phyloP scores from a whole-genome alignment of 164 flowering plant species.

The Tetrastigma voinierianum region DNA sequence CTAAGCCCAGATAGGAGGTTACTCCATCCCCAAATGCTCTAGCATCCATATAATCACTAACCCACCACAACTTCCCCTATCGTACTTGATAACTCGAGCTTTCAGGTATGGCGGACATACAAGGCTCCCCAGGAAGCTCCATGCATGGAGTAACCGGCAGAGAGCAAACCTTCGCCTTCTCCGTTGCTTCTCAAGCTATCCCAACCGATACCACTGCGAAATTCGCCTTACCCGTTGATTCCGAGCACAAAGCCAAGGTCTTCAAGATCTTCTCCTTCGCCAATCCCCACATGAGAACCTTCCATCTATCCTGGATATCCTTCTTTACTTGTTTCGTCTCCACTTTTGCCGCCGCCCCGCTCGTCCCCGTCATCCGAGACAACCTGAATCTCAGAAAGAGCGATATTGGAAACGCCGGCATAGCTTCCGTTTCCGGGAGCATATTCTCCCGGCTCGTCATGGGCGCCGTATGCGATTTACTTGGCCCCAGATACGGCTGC shows the following conservation, averaged over 20 bases:
- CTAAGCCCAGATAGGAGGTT: too few relatives aligned
- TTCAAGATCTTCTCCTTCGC: slow-evolving; percentile 16
- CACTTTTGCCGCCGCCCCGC: slow-evolving; percentile 22
- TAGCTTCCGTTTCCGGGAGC: slow-evolving; percentile 22
- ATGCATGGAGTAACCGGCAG: slow-evolving; percentile 36
- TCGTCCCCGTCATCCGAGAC: slow-evolving; percentile 22
- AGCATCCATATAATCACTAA: too few relatives aligned
- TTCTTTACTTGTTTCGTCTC: slow-evolving; percentile 26
- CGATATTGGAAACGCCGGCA: slow-evolving; percentile 21
- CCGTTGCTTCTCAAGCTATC: slow-evolving; percentile 23
- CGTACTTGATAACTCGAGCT: too few relatives aligned
- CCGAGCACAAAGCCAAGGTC: slow-evolving; percentile 21
- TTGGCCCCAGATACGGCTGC: slow-evolving; percentile 23
- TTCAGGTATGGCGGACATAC: background rate
- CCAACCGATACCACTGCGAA: slow-evolving; percentile 27
- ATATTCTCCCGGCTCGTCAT: slow-evolving; percentile 24
- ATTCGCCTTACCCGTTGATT: slow-evolving; percentile 19
- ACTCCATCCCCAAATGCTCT: too few relatives aligned
- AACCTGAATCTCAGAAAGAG: slow-evolving; percentile 16
- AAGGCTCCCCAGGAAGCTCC: slow-evolving; percentile 25
- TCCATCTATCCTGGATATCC: slow-evolving; percentile 21
- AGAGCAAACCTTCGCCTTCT: slow-evolving; percentile 31
- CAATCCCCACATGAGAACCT: slow-evolving; percentile 22
- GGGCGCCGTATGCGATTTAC: slow-evolving; percentile 21
- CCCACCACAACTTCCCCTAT: too few relatives aligned